Evolutionary conservation across 2,329 filamentous ascomycete genomes (phyloP).

Genomic region (Coniella vitis): DNA sequence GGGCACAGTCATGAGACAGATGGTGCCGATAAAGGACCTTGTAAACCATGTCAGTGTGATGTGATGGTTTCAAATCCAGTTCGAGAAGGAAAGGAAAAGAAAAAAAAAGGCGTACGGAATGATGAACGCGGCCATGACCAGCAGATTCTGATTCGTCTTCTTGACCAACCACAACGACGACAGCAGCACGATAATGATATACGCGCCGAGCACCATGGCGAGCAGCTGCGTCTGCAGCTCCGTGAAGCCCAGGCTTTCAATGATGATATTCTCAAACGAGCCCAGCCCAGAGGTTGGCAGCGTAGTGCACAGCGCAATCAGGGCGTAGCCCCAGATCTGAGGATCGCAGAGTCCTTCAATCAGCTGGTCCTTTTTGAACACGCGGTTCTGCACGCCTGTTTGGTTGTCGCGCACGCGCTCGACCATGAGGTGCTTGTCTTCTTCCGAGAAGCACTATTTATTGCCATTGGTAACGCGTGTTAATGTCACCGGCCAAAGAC

Average conservation of each 20-base stretch:
- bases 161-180: constrained; percentile 61
- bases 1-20: constrained; percentile 62
- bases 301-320: constrained; percentile 64
- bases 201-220: constrained; percentile 67
- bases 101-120: constrained; percentile 45
- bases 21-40: constrained; percentile 63
- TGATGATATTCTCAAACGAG: constrained; percentile 68
- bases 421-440: constrained; percentile 58
- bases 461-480: no score
- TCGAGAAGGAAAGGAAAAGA: background rate
- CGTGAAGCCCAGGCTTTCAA: constrained; percentile 60
- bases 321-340: constrained; percentile 57
- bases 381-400: constrained; percentile 52
- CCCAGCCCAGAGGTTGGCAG: constrained; percentile 67
- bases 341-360: constrained; percentile 54
- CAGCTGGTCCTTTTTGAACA: constrained; percentile 40
- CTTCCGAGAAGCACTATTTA: constrained; percentile 61
- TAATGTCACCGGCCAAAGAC: background rate
- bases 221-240: constrained; percentile 64
- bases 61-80: background rate
- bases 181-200: constrained; percentile 65
- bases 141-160: constrained; percentile 60
- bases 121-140: constrained; percentile 59
- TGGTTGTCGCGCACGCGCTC: constrained; percentile 55
- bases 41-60: background rate